Evolutionary conservation across 768 basidiomycete species (phyloP), one percentile per base, ranked within the genome.

Genomic region (Roridomyces roridus): DNA sequence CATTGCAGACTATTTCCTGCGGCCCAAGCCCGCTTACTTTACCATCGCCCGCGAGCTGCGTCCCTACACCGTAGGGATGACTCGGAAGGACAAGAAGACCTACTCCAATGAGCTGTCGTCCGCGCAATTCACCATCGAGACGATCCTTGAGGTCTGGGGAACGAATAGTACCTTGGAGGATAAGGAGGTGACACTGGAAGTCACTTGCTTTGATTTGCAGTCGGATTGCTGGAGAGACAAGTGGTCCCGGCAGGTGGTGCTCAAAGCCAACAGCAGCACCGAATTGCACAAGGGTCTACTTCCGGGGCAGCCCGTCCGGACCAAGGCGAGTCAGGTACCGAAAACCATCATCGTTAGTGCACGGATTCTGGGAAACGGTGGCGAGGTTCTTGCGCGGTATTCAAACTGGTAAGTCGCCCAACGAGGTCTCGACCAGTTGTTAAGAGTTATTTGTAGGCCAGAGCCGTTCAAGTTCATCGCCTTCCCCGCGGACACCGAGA

Each of bases 401-500:
- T 84, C 87, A 15, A 90, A 94, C 69, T 95, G 88, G 86, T 85
- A 67, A 50, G 85, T 76, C 25, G 12, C 71, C 28, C 20, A 6
- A 9, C 21, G 6, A 28, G 23, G 20, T 46, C 4, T 15, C 35
- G 34, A 20, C 37, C 55, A n/a, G 47, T 17, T 18, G 4, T 18
- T 45, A 20, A 29, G 55, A n/a, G 47, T 17, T 18, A 2, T 18
- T 45, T 50, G 55, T 46, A 96, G 95, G 95, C 94, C 94, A 12
- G 93, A 96, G 71, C 95, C 95, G 17, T 97, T 89, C 80, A 97
- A 97, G 73, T 96, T 85, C 73, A 86, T 97, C 71, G 75, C 82
- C 50, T 96, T 95, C 80, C 92, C 94, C 29, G 65, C 83, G 11
- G 81, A 84, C 48, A 69, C 90, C 46, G 85, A 83, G 12, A 79